Evolutionary conservation across 2,329 filamentous ascomycete species (phyloP), one percentile per base, ranked within the genome.

Genomic region (Venturia nashicola): DNA sequence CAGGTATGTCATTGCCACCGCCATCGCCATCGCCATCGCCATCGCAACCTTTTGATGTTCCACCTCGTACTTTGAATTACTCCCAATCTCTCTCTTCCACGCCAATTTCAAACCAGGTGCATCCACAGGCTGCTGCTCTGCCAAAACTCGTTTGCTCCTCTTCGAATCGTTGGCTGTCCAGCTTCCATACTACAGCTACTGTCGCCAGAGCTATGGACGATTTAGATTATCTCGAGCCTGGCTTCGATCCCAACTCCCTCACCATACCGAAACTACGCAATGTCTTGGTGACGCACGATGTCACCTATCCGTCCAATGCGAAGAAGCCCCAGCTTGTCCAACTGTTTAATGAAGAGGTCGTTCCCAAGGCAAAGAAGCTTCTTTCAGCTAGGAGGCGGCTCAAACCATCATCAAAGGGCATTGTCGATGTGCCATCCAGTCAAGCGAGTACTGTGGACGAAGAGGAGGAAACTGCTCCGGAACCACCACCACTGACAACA

Each of bases 281-380:
- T 60, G 95, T 97, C 68, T 85, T 99, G 65, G 89, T 97, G 71
- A 88, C 86, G 68, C 90, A 99, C 77, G 89, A 91, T 72, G 80
- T 97, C 71, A 78, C 85, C 44, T 97, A 96, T 73, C 88, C 92
- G 5, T 87, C 90, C 0, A 92, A 87, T 5, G 91, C 94, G 14
- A 99, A 97, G 78, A 99, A 99, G 78, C 79, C 85, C 0, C 88
- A 96, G 72, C 85, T 99, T 27, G 82, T 99, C 66, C 86, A 89
- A 8, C 85, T 97, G 59, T 91, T 99, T 76, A 86, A 88, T 71
- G 81, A 88, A 40, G 80, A 94, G 67, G 83, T 99, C 36, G 77
- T 90, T 5, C 89, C 93, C 0, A 87, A 93, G 70, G 87, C 90
- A 1, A 83, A 84, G 68, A 89, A 88, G 75, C 83, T 97, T 32